phyloP scores from a whole-genome alignment of 1,139 yeast species.

The Hansenula sp. region DNA sequence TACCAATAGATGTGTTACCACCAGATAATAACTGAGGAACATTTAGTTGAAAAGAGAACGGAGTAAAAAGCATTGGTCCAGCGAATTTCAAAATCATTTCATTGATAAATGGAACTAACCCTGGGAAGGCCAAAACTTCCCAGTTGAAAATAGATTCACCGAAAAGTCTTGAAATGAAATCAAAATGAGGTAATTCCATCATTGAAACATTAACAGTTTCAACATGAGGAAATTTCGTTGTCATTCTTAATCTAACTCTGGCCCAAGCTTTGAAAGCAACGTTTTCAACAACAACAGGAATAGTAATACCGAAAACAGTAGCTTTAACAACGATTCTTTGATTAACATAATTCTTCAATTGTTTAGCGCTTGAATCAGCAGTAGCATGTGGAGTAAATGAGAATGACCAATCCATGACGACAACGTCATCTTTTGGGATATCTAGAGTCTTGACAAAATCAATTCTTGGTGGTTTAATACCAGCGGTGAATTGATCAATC shows the following conservation, averaged over 20 bases:
- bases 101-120: conserved; percentile 73
- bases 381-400: conserved; percentile 89
- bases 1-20: conserved; percentile 83
- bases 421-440: conserved; percentile 85
- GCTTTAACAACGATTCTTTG: conserved; percentile 73
- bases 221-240: conserved; percentile 86
- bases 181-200: conserved; percentile 82
- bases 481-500: conserved; percentile 86
- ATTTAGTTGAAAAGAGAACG: conserved; percentile 88
- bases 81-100: conserved; percentile 81
- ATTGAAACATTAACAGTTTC: conserved; percentile 85
- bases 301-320: conserved; percentile 58
- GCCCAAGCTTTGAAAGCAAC: conserved; percentile 63
- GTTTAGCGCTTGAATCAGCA: conserved; percentile 80
- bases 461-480: conserved; percentile 92
- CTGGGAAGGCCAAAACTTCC: conserved; percentile 86
- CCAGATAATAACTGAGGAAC: conserved; percentile 90
- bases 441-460: conserved; percentile 85
- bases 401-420: conserved; percentile 94
- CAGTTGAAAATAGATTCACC: conserved; percentile 83
- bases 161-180: conserved; percentile 65
- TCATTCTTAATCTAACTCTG: conserved; percentile 83
- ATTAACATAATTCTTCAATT: conserved; percentile 76
- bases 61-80: conserved; percentile 84
- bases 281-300: conserved; percentile 62